Evolutionary conservation across 768 basidiomycete species (phyloP).

Genomic region (Cyathus striatus): DNA sequence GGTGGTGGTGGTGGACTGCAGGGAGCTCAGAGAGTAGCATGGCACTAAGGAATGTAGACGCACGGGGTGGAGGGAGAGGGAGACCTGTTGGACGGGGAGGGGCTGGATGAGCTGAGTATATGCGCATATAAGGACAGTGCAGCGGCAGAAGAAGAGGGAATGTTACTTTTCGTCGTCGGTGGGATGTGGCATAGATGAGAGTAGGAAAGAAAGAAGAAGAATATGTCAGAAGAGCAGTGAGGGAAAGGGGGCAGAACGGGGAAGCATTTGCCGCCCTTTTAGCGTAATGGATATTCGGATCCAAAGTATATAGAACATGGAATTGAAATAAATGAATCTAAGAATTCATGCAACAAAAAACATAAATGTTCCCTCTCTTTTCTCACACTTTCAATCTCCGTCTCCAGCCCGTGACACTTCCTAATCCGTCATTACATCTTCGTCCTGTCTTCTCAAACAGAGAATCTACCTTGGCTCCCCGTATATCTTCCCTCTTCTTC

Average conservation of each 20-base stretch:
- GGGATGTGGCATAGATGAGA: background rate
- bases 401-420: background rate
- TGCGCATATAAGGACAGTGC: background rate
- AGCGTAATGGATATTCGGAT: slow-evolving; percentile 16
- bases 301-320: slow-evolving; percentile 10
- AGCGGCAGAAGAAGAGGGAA: background rate
- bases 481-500: slow-evolving; percentile 1
- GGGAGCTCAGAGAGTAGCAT: background rate
- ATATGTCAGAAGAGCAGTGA: background rate
- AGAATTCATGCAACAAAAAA: slow-evolving; percentile 3
- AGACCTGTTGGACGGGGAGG: background rate
- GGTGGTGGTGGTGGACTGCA: background rate
- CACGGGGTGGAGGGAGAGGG: slow-evolving; percentile 3
- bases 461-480: background rate
- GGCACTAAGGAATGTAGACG: background rate
- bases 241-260: slow-evolving; percentile 3
- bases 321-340: slow-evolving; percentile 2
- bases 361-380: slow-evolving; percentile 4
- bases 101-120: background rate
- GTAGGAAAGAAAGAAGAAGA: background rate
- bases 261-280: slow-evolving; percentile 11
- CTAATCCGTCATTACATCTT: background rate
- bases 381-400: background rate
- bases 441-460: background rate
- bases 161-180: background rate